A percentile compares a stretch with the other conserved stretches of the same genome.
phyloP scores from a whole-genome alignment of 495 filamentous ascomycete species.

The Acidomyces sp. region DNA sequence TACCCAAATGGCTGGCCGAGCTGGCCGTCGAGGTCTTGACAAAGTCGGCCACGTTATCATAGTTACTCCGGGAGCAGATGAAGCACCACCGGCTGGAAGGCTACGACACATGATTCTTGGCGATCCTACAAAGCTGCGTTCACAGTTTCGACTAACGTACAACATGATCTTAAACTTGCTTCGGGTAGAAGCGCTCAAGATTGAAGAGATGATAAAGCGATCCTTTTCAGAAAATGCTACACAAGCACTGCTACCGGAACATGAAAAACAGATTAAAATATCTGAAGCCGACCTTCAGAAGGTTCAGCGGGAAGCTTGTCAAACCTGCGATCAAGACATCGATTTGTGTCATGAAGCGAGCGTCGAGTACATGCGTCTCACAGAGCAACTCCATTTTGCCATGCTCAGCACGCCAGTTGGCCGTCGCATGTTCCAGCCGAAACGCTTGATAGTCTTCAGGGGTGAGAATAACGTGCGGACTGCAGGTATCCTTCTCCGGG shows the following conservation, averaged over 20 bases:
- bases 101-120: constrained; percentile 90
- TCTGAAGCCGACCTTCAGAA: constrained; percentile 84
- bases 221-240: constrained; percentile 99
- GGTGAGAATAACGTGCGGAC: constrained; percentile 66
- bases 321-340: constrained; percentile 68
- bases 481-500: constrained; percentile 62
- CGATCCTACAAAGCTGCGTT: constrained; percentile 85
- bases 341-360: constrained; percentile 65
- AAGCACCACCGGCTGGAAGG: constrained; percentile 71
- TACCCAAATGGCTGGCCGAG: constrained; percentile 95
- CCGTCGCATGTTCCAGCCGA: constrained; percentile 58
- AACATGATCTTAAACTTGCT: constrained; percentile 98
- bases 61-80: constrained; percentile 65
- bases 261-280: constrained; percentile 85
- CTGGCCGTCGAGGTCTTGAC: constrained; percentile 85
- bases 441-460: constrained; percentile 60
- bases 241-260: constrained; percentile 83
- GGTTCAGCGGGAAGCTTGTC: constrained; percentile 72
- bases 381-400: constrained; percentile 57
- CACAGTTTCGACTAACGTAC: constrained; percentile 94
- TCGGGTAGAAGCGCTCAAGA: constrained; percentile 90
- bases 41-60: constrained; percentile 88
- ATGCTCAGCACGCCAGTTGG: constrained; percentile 63
- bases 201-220: constrained; percentile 99
- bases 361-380: constrained; percentile 61